A percentile compares a stretch with the other conserved stretches of the same genome.
phyloP scores from a whole-genome alignment of 2,329 filamentous ascomycete species.

The Monosporascus sp. region DNA sequence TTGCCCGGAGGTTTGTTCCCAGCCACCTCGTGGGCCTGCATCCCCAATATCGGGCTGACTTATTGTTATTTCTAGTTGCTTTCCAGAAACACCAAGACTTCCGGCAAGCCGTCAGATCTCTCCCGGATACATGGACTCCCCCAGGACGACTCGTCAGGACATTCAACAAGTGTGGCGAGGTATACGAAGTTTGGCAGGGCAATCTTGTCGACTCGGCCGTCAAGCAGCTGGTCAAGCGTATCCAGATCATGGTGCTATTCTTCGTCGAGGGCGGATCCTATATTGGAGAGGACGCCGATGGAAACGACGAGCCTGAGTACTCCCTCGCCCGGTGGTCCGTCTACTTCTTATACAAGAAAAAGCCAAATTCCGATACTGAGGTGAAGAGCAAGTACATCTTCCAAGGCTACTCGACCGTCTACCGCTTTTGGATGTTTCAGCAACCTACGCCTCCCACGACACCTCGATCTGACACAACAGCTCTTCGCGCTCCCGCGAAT shows the following conservation, averaged over 20 bases:
- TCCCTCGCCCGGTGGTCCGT: constrained; percentile 79
- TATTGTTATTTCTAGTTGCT: constrained; percentile 46
- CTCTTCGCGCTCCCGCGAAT: constrained; percentile 9
- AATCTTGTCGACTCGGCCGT: constrained; percentile 65
- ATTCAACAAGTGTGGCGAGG: constrained; percentile 54
- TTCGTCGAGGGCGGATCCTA: constrained; percentile 91
- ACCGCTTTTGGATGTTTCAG: constrained; percentile 71
- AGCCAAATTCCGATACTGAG: constrained; percentile 32
- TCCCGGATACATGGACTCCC: constrained; percentile 53
- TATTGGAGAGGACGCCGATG: constrained; percentile 46
- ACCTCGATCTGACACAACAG: constrained; percentile 21
- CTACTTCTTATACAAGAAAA: constrained; percentile 77
- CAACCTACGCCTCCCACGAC: constrained; percentile 38
- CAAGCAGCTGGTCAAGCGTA: constrained; percentile 66
- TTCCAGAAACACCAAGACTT: constrained; percentile 60
- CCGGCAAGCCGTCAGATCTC: constrained; percentile 47
- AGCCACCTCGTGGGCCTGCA: not conserved
- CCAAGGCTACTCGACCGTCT: constrained; percentile 84
- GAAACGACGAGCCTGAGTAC: constrained; percentile 62
- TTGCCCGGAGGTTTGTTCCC: constrained; percentile 57
- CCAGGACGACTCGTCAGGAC: constrained; percentile 67
- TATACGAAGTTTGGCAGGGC: constrained; percentile 81
- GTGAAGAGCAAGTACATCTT: constrained; percentile 65
- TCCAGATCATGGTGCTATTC: constrained; percentile 77
- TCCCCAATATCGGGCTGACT: not conserved